Conservation (phyloP, 352 stramenopile genomes). For the Pythium utonaiense region DNA sequence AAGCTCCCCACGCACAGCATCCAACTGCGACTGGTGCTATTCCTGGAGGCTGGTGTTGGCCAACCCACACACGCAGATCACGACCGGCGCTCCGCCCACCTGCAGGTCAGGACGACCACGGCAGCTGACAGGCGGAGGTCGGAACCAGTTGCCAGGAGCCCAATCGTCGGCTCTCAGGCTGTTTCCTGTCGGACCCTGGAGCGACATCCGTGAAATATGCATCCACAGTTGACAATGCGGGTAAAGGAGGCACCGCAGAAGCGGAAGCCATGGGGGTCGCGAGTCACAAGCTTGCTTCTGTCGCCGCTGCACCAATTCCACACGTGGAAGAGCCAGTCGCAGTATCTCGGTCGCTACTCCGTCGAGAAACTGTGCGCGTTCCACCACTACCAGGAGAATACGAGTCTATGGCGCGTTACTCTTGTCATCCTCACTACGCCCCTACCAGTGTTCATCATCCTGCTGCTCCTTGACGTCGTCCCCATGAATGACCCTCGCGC, state of each 20-base stretch:
- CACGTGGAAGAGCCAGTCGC: constrained; percentile 20
- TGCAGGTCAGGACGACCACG: too few relatives aligned
- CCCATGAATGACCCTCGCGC: constrained; percentile 9
- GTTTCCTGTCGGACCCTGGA: background rate
- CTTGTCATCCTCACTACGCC: constrained; percentile 3
- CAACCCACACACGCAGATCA: too few relatives aligned
- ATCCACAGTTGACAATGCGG: background rate
- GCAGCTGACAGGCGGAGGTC: too few relatives aligned
- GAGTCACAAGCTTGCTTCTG: background rate
- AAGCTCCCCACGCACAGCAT: too few relatives aligned
- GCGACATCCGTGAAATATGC: too few relatives aligned
- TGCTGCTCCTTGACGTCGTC: constrained; percentile 6
- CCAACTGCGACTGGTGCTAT: too few relatives aligned
- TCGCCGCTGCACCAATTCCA: constrained; percentile 10
- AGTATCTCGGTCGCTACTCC: constrained; percentile 24
- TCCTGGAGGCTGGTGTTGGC: too few relatives aligned
- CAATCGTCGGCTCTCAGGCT: background rate
- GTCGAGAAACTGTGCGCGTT: constrained; percentile 22
- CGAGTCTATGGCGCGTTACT: constrained; percentile 4
- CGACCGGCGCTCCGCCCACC: too few relatives aligned
- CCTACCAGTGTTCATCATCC: background rate
- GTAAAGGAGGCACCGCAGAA: background rate
- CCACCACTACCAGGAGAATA: constrained; percentile 11
- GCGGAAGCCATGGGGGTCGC: background rate
- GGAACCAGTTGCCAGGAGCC: too few relatives aligned